phyloP scores from a whole-genome alignment of 1,284 basidiomycete species.

The Gomphus bonarii region DNA sequence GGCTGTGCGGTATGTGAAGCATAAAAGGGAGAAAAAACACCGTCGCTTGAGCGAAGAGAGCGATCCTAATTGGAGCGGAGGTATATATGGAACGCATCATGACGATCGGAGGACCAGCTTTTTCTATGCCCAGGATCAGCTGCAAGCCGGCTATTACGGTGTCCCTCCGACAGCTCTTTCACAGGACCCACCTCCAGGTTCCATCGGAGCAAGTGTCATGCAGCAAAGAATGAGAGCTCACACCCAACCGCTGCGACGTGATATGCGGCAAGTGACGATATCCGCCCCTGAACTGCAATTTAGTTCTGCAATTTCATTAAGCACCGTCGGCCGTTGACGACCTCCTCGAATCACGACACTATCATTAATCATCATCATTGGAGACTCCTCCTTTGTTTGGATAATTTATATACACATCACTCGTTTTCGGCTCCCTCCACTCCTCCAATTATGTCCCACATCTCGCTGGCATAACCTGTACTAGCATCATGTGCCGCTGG shows the following conservation, averaged over 20 bases:
- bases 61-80: constrained; percentile 7
- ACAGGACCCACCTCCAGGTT: neutral
- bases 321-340: neutral
- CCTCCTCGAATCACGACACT: neutral
- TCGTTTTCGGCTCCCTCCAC: too few relatives aligned
- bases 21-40: neutral
- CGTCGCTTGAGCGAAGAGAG: neutral
- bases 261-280: neutral
- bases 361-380: neutral
- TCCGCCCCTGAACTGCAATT: neutral
- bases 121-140: constrained; percentile 8
- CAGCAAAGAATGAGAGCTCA: neutral
- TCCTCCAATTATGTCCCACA: too few relatives aligned
- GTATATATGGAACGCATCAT: constrained; percentile 7
- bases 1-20: neutral
- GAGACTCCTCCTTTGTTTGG: neutral
- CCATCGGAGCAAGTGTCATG: constrained; percentile 4
- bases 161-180: neutral
- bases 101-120: constrained; percentile 10
- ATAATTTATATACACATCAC: too few relatives aligned
- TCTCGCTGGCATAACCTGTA: too few relatives aligned
- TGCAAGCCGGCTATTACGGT: constrained; percentile 1
- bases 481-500: too few relatives aligned
- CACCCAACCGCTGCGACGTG: neutral
- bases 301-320: too few relatives aligned